Base-by-base conservation (phyloP, 2,329 filamentous ascomycete species). In the Fusarium sp. region DNA sequence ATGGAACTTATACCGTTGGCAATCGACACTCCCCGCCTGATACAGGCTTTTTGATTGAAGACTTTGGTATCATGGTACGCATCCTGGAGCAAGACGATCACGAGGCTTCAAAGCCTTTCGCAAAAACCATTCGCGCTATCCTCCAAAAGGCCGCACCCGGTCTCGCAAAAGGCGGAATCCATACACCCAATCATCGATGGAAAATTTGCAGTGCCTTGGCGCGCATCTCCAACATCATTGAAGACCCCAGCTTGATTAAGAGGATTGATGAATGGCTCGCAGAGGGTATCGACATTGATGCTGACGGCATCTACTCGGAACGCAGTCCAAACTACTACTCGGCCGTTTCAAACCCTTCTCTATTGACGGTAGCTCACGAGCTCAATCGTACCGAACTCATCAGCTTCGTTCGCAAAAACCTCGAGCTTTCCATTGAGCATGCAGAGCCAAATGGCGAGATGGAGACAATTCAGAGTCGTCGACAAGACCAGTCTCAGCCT, bases 121-220 rank as follows among this genome's bases (percentile, higher is more conserved):
- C 54, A 1, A 41, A 61, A 18, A 1, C 45, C 2, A 67, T 67
- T 6, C 64, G 64, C 5, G 62, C 46, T 15, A 60, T 67, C 12
- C 62, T 67, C 6, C 32, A 48, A 3, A 67, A 67, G 15, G 64
- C 64, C 7, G 62, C 42, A 0, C 55, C 54, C 8, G 64, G 64
- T 20, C 64, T 67, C 6, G 45, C 46, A 2, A 67, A 67, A 7
- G 64, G 64, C 1, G 64, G 64, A 2, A 53, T 67, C 1, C 64
- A 67, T 18, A 67, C 64, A 0, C 64, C 64, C 1, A 67, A 67
- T 7, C 64, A 67, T 4, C 38, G 62, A 38, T 67, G 64, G 64
- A 67, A 67, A 35, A 67, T 67, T 4, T 67, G 64, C 15, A 67
- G 62, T 17, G 64, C 64, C 2, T n/a, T 67, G 8, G 62, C 64